Evolutionary conservation across 371 early-diverging fungal species (phyloP).

Genomic region (Batkoa obscura): DNA sequence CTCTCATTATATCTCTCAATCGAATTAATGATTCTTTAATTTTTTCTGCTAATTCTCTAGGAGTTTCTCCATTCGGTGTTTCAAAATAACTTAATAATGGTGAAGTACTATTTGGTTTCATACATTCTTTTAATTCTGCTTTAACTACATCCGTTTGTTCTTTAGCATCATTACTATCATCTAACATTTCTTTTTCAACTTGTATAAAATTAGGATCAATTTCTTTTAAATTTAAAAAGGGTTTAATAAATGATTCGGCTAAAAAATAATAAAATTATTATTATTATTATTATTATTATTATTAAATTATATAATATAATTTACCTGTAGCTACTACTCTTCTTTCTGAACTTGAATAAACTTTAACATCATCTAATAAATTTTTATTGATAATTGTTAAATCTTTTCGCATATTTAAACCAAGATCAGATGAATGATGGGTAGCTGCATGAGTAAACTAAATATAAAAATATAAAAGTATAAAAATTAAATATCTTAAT

Average conservation of each 20-base stretch:
- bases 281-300: background rate
- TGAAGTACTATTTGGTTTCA: conserved; percentile 29
- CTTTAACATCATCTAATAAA: conserved; percentile 68
- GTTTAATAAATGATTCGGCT: conserved; percentile 60
- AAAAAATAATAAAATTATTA: background rate
- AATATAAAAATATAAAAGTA: background rate
- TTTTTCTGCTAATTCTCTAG: conserved; percentile 40
- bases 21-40: conserved; percentile 43
- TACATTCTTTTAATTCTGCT: conserved; percentile 29
- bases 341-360: conserved; percentile 72
- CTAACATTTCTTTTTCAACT: conserved; percentile 76
- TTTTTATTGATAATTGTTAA: conserved; percentile 66
- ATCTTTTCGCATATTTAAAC: conserved; percentile 82
- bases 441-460: conserved; percentile 88
- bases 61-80: too few species aligned
- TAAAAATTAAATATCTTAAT: background rate
- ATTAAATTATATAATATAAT: background rate
- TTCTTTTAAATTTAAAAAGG: conserved; percentile 44
- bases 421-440: conserved; percentile 80
- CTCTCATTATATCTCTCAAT: conserved; percentile 55
- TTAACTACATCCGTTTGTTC: conserved; percentile 80
- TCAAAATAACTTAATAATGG: conserved; percentile 28
- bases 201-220: conserved; percentile 33
- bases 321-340: conserved; percentile 68
- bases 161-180: conserved; percentile 88